A percentile compares a stretch with the other conserved stretches of the same genome.
Conservation (phyloP, 192 early-diverging fungal genomes). For the Lunasporangiospora selenospora region DNA sequence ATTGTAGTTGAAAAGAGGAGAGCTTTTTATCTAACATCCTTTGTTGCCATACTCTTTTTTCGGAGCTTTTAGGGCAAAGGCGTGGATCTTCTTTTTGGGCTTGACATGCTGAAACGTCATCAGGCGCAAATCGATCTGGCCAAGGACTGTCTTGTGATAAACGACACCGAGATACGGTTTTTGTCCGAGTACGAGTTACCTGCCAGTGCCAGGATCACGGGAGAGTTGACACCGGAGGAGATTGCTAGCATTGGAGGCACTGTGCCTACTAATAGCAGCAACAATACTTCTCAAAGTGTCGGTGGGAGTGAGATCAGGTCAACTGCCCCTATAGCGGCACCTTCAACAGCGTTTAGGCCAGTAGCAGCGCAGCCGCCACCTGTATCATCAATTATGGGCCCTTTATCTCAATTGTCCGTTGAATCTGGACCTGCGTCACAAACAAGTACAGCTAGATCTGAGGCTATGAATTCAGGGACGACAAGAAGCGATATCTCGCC, state of each 20-base stretch:
- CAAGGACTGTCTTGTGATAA: slow-evolving; percentile 77
- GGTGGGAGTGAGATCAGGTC: background rate
- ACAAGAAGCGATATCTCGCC: no score
- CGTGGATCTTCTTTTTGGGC: slow-evolving; percentile 84
- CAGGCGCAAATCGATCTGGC: slow-evolving; percentile 87
- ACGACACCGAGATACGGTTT: slow-evolving; percentile 78
- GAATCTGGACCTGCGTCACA: background rate
- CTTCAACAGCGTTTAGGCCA: no score
- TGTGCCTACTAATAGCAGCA: slow-evolving; percentile 21
- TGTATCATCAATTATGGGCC: background rate
- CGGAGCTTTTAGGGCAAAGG: slow-evolving; percentile 62
- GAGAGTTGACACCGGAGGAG: slow-evolving; percentile 8
- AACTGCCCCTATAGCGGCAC: no score
- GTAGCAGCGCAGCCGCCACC: background rate
- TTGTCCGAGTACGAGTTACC: slow-evolving; percentile 89
- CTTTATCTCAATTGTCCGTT: background rate
- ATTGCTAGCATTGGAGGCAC: slow-evolving; percentile 8
- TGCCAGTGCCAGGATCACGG: slow-evolving; percentile 49
- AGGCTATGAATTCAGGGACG: no score
- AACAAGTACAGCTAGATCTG: background rate
- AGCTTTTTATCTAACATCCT: no score
- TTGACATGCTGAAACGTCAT: slow-evolving; percentile 92
- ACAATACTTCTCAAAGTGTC: background rate
- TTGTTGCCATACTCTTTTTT: background rate
- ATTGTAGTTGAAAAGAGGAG: no score